Base-by-base conservation (phyloP, 352 stramenopile genomes). In the Chrysophaeum taylorii region DNA sequence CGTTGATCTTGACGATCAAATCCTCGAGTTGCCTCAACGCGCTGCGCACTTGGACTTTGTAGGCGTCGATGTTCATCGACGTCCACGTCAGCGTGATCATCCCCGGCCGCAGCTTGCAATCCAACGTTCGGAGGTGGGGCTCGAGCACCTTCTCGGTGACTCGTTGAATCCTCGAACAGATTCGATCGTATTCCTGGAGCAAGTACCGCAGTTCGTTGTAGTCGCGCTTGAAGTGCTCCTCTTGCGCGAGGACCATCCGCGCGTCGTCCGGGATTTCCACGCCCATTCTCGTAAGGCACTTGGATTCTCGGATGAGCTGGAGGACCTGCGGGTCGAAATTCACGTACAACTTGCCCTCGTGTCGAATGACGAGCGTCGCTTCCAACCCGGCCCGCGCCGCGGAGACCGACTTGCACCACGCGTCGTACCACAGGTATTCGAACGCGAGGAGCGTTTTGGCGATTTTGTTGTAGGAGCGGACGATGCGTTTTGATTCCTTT, bases 1-100 rank as follows among this genome's bases (percentile, higher is more conserved):
- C 91, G 76, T 97, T 97, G 78, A 97, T 96, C 50, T 91, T 90
- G 60, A 90, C 85, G 64, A 93, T 89, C 16, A 92, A 78, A 33
- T 92, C 84, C 35, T 90, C 85, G 4, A 93, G 77, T 4, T 83
- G 77, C 64, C 90, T 82, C 7, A 92, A 68, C 0, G 78, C 84
- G 33, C 72, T 71, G 48, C 89, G 83, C 2, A 77, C 52, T 4
- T 75, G 5, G 29, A 74, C 39, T 35, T 71, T 90, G 70, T 90
- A 93, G 25, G 81, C 77, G 48, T 91, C 85, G 43, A 93, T 91
- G 73, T 91, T 91, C 85, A 93, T 91, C 68, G 82, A 90, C 21
- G 86, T 93, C 87, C 87, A 93, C n/a, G 87, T 92, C 2, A 92
- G 77, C 4, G 85, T 91, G 67, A 91, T 77, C 69, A 93, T 81